Conservation (phyloP, 768 basidiomycete species). For the Boletus sensibilis region DNA sequence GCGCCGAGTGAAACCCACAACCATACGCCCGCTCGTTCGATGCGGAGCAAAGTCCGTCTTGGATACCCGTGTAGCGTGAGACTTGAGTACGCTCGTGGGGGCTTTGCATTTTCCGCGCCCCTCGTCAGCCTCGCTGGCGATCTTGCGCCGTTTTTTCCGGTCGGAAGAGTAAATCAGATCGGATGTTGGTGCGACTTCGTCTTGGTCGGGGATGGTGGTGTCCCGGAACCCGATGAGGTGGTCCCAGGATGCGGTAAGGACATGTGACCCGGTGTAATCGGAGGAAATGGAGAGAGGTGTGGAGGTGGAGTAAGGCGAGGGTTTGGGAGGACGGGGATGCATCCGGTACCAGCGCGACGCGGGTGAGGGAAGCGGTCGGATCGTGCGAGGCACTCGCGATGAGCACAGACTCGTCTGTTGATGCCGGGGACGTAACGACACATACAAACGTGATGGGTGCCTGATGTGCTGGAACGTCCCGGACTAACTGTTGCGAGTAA, state of each 20-base stretch:
- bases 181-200: conserved; percentile 50
- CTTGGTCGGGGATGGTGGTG: conserved; percentile 53
- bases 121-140: conserved; percentile 35
- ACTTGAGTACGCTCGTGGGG: conserved; percentile 72
- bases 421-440: conserved; percentile 42
- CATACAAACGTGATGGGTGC: conserved; percentile 70
- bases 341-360: conserved; percentile 12
- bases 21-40: conserved; percentile 38
- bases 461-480: conserved; percentile 50
- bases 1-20: no score
- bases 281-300: conserved; percentile 69
- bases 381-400: conserved; percentile 80
- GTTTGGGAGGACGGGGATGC: conserved; percentile 4
- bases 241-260: conserved; percentile 90
- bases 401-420: conserved; percentile 35
- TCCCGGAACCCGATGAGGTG: conserved; percentile 81
- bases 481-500: conserved; percentile 57
- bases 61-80: conserved; percentile 82
- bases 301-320: conserved; percentile 73
- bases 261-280: conserved; percentile 51
- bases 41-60: conserved; percentile 57
- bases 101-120: conserved; percentile 54
- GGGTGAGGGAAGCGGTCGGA: conserved; percentile 61
- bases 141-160: conserved; percentile 63
- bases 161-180: conserved; percentile 12